A percentile compares a stretch with the other conserved stretches of the same genome.
phyloP scores from a whole-genome alignment of 2,329 filamentous ascomycete species.

The Pseudogymnoascus destructans region DNA sequence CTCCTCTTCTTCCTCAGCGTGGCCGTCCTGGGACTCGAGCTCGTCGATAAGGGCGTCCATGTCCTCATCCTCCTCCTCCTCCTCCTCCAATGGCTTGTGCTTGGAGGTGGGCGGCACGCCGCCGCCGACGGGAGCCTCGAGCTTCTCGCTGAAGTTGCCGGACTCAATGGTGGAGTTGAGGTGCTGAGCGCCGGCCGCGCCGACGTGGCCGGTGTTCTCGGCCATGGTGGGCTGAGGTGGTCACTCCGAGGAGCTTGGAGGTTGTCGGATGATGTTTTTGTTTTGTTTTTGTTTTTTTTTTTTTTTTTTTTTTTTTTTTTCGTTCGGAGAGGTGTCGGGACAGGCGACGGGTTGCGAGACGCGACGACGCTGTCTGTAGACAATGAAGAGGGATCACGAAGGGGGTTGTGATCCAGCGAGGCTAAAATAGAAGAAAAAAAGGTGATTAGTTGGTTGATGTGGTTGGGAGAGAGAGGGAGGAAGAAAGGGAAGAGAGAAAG shows the following conservation, averaged over 20 bases:
- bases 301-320: no score
- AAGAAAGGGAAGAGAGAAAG: neutral
- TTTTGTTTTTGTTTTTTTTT: no score
- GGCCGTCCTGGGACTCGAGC: constrained; percentile 68
- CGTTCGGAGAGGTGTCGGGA: neutral
- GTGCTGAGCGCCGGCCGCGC: constrained; percentile 19
- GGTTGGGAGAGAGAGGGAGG: neutral
- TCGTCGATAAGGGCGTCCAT: constrained; percentile 81
- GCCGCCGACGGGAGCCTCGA: constrained; percentile 25
- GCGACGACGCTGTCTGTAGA: neutral
- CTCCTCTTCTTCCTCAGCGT: constrained; percentile 49
- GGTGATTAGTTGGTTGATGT: neutral
- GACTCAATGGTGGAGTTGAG: constrained; percentile 52
- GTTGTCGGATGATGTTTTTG: neutral
- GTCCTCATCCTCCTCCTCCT: constrained; percentile 68
- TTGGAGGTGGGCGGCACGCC: constrained; percentile 23
- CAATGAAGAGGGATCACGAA: neutral
- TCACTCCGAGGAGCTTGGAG: neutral
- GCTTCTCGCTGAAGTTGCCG: constrained; percentile 53
- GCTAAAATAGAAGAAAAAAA: neutral
- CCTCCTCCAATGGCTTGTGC: constrained; percentile 23
- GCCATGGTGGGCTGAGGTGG: neutral
- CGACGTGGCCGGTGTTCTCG: constrained; percentile 11
- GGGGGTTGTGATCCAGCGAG: neutral
- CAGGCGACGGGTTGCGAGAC: neutral